Evolutionary conservation across 768 basidiomycete genomes (phyloP), one percentile per base, ranked within the genome.

Genomic region (Trametes cinnabarina): DNA sequence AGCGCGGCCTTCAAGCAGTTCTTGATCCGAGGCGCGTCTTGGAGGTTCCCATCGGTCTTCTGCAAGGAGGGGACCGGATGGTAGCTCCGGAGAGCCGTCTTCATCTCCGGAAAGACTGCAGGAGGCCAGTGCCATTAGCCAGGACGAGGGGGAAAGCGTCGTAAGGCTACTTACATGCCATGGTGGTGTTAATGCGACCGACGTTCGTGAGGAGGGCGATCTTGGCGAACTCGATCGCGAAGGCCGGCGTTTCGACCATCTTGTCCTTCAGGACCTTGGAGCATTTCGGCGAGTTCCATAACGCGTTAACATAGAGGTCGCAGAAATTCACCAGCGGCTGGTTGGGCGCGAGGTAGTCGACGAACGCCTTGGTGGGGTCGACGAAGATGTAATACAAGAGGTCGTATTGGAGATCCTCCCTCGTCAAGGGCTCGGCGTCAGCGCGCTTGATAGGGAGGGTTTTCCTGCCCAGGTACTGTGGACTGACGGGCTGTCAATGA

Each of bases 1-100:
- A 88, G 75, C 32, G 88, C 87, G 37, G 88, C 90, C 69, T 94
- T 94, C 49, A 95, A 78, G 69, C 88, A 89, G 62, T 92, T 92
- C 73, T 95, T 95, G 72, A 95, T 91, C 59, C 93, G 84, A 20
- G 93, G 92, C 39, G 92, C 92, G 70, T 95, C 92, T 70, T 94
- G 91, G 7, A 91, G 83, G 70, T 93, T 92, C 17, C 88, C 89
- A 63, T 88, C 87, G 15, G 92, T 90, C 75, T 90, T 90, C 69
- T 94, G 92, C 25, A 94, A 75, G 28, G 88, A 88, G 10, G 93
- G 93, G n/a, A 93, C 85, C 26, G 93, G 91, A 66, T 94, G 93
- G 71, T 94, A 94, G 52, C 90, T 91, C 68, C 92, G 78, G 54
- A 94, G 76, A 19, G 90, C 88, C 5, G 93, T 94, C 72, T 91